A percentile compares a stretch with the other conserved stretches of the same genome.
phyloP scores from a whole-genome alignment of 2,329 filamentous ascomycete species.

The Sporothrix phasma region DNA sequence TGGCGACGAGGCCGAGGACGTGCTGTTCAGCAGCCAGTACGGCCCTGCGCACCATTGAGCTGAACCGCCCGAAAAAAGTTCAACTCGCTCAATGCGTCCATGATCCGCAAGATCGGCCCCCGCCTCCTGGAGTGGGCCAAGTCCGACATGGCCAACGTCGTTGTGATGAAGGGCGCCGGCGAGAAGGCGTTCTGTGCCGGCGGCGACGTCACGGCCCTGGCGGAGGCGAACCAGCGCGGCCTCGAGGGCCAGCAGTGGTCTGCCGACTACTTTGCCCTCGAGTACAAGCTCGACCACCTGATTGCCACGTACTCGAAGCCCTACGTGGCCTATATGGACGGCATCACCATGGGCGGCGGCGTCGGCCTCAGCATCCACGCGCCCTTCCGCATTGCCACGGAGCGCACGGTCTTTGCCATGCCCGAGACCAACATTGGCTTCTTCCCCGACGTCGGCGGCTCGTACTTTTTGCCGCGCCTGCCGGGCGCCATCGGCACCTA shows the following conservation, averaged over 20 bases:
- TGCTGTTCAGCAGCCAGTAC: slow-evolving; percentile 81
- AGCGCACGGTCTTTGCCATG: slow-evolving; percentile 95
- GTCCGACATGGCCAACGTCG: slow-evolving; percentile 84
- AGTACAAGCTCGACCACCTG: slow-evolving; percentile 93
- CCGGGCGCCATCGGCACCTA: slow-evolving; percentile 83
- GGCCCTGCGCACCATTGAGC: slow-evolving; percentile 84
- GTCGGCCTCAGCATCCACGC: slow-evolving; percentile 91
- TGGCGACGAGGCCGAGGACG: slow-evolving; percentile 75
- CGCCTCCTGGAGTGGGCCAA: slow-evolving; percentile 88
- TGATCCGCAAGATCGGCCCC: slow-evolving; percentile 89
- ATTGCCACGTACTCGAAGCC: slow-evolving; percentile 92
- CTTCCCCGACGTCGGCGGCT: slow-evolving; percentile 95
- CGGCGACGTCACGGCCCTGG: slow-evolving; percentile 77
- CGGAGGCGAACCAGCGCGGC: slow-evolving; percentile 59
- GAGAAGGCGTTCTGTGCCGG: slow-evolving; percentile 83
- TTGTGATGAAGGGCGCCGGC: slow-evolving; percentile 86
- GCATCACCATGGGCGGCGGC: slow-evolving; percentile 96
- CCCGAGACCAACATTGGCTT: slow-evolving; percentile 97
- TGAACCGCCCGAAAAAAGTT: slow-evolving; percentile 88
- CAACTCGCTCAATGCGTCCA: slow-evolving; percentile 87
- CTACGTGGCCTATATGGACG: slow-evolving; percentile 92
- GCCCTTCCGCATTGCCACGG: slow-evolving; percentile 91
- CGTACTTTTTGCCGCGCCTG: slow-evolving; percentile 89
- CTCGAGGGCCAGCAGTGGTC: slow-evolving; percentile 63
- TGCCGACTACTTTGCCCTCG: slow-evolving; percentile 77